Percentiles rank a stretch among this genome's conserved stretches.
These are phyloP conservation scores for Trypanosoma caninum DNA, from an alignment of 208 protist genomes.

Conservation along the genomic window DNA sequence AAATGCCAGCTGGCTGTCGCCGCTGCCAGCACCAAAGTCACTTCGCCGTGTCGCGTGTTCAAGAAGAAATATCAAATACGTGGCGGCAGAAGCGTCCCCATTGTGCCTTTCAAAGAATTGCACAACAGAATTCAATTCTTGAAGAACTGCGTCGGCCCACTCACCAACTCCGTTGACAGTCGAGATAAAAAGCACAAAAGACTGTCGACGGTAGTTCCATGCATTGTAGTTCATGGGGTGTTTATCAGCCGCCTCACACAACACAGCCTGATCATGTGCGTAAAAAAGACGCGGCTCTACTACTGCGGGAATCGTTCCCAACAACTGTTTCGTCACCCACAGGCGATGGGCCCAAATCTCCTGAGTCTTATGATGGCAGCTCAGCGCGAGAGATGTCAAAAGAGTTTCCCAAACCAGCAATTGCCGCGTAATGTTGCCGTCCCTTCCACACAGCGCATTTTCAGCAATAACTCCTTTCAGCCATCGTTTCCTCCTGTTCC, in stretches of 20 bases:
- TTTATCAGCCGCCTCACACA: constrained; percentile 45
- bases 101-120: constrained; percentile 56
- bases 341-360: constrained; percentile 52
- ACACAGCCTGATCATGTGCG: constrained; percentile 21
- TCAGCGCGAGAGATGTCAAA: constrained; percentile 44
- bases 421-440: neutral
- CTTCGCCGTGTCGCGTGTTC: neutral
- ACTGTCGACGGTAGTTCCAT: constrained; percentile 61
- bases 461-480: neutral
- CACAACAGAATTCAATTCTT: constrained; percentile 27
- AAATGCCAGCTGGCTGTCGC: neutral
- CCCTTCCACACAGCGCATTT: neutral
- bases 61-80: constrained; percentile 64
- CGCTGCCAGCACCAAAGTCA: neutral
- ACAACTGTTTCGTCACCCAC: constrained; percentile 33
- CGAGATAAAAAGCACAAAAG: neutral
- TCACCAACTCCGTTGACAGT: neutral
- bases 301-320: neutral
- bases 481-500: constrained; percentile 21
- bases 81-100: constrained; percentile 45
- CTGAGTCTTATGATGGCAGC: constrained; percentile 36
- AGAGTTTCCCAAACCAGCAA: constrained; percentile 36
- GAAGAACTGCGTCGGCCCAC: neutral
- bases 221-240: constrained; percentile 86
- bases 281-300: constrained; percentile 9